Evolutionary conservation across 2,329 filamentous ascomycete species (phyloP).

Genomic region (Pestalotiopsis sp.): DNA sequence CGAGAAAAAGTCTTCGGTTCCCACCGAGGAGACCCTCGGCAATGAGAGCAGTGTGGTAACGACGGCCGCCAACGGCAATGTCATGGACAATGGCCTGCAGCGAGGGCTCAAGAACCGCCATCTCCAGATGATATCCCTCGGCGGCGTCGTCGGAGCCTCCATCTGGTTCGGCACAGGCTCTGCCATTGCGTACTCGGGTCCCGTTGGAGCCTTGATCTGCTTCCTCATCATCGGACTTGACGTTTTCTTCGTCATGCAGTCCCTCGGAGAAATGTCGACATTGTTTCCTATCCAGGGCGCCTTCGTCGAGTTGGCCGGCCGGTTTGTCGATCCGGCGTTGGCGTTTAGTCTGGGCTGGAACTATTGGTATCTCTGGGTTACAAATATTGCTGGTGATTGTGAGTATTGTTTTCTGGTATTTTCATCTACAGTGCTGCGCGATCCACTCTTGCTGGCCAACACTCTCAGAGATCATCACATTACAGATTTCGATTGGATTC

Average conservation of each 20-base stretch:
- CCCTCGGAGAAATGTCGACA: constrained; percentile 57
- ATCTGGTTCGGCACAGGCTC: constrained; percentile 31
- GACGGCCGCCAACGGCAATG: constrained; percentile 24
- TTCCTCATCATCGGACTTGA: constrained; percentile 33
- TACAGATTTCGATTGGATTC: too few species aligned
- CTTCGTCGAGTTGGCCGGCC: constrained; percentile 51
- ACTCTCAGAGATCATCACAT: too few species aligned
- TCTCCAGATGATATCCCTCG: constrained; percentile 31
- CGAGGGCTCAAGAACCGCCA: constrained; percentile 29
- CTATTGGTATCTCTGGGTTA: constrained; percentile 50
- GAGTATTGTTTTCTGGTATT: neutral
- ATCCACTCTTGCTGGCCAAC: too few species aligned
- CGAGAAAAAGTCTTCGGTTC: neutral
- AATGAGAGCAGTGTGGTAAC: constrained; percentile 4
- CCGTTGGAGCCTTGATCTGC: constrained; percentile 32
- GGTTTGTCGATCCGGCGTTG: constrained; percentile 51
- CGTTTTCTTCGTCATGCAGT: constrained; percentile 47
- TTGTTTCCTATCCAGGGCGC: constrained; percentile 54
- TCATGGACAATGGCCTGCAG: constrained; percentile 28
- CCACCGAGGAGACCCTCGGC: neutral
- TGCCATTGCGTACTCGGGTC: constrained; percentile 31
- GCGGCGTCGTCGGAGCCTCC: constrained; percentile 28
- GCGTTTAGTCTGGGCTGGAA: constrained; percentile 50
- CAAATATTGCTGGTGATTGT: constrained; percentile 32
- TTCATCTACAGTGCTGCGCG: constrained; percentile 25